phyloP scores from a whole-genome alignment of 73 alveolate genomes.

The Paramecium sexaurelia region DNA sequence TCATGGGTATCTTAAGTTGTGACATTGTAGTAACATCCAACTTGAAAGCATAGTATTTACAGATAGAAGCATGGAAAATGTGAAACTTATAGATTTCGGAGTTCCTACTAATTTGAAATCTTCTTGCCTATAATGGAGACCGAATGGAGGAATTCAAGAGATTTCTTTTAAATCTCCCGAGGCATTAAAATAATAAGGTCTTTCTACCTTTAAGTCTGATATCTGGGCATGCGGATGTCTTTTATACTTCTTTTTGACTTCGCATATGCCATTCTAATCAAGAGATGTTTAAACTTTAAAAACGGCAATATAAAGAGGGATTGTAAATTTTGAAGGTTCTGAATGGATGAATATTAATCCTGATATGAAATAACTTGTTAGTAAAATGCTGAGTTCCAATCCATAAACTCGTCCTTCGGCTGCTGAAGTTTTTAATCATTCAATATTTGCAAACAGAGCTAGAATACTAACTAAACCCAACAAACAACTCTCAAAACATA shows the following conservation, averaged over 20 bases:
- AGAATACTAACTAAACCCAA: background rate
- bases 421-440: background rate
- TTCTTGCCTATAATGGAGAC: background rate
- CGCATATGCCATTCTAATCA: slow-evolving; percentile 48
- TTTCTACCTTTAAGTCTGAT: background rate
- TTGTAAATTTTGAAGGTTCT: background rate
- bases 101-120: background rate
- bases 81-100: slow-evolving; percentile 22
- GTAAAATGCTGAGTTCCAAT: background rate
- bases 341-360: background rate
- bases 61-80: background rate
- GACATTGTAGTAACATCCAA: background rate
- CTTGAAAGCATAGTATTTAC: slow-evolving; percentile 17
- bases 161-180: slow-evolving; percentile 16
- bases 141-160: background rate
- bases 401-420: slow-evolving; percentile 9
- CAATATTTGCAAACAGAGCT: background rate
- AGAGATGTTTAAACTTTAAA: background rate
- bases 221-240: slow-evolving; percentile 56
- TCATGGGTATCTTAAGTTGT: slow-evolving; percentile 25
- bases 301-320: slow-evolving; percentile 43
- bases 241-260: slow-evolving; percentile 10
- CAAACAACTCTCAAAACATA: background rate
- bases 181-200: background rate
- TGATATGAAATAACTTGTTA: background rate